Base-by-base conservation (phyloP, 495 filamentous ascomycete species). In the Penicillium parvum region DNA sequence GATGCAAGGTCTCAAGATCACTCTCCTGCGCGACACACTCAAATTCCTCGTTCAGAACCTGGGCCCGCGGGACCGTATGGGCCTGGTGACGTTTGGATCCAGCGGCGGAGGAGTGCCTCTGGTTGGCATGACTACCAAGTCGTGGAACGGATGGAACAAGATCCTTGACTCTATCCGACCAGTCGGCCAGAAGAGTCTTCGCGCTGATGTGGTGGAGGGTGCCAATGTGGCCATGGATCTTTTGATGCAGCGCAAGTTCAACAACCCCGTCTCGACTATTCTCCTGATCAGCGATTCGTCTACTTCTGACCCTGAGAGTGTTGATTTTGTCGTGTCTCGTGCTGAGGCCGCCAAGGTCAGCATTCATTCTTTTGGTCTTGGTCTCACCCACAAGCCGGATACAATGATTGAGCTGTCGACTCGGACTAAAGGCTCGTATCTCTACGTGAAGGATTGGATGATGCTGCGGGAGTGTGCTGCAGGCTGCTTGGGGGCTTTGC, bases 391-490 rank as follows among this genome's bases (percentile, higher is more conserved):
- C 66, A 99, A 99, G 64, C 92, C 92, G 5, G 94, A 97, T 60
- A 96, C 90, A 0, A 94, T 99, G 87, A 96, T 99, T 37, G 92
- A 97, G 57, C 68, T 99, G 3, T 96, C 94, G 5, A 90, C 88
- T 20, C 79, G 91, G 38, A 99, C 92, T 5, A 99, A 97, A 66
- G 92, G 90, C 3, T 90, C 88, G 12, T 99, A 96, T 55, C 90
- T 90, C 4, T 99, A 97, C 56, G 90, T 97, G 55, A 97, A 97
- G 64, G 92, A 99, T 61, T 99, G 92, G 92, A 99, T 97, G 92
- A 97, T 96, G 90, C 76, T 99, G 22, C 83, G 92, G 14, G 92
- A 99, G 63, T 99, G 94, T 64, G 77, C 97, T 33, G 94, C 92
- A 12, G 92, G 92, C 17, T 97, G 94, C 59, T 67, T 99, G 25